Evolutionary conservation across 495 filamentous ascomycete genomes (phyloP), one percentile per base, ranked within the genome.

Genomic region (Daldinia vernicosa): DNA sequence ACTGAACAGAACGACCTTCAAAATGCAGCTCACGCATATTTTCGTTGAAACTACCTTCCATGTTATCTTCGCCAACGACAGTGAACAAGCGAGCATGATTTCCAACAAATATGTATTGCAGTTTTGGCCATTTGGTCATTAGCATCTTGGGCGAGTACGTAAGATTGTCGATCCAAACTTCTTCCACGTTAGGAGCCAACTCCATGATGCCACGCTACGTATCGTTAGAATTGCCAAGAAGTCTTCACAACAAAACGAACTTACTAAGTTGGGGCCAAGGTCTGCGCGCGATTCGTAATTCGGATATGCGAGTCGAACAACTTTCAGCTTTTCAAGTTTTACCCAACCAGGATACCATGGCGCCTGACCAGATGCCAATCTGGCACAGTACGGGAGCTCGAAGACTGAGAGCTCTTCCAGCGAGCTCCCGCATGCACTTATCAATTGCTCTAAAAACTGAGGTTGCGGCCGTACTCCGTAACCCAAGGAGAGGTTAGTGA

Each of bases 391-490:
- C 40, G 56, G 69, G 14, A 75, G 35, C 3, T 68, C 60, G 24
- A 72, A 63, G 14, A 75, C 26, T 0, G 72, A 72, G 6, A 77
- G 60, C 40, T 77, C 75, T 39, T 69, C 55, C 7, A 77, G 64
- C 0, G 75, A 66, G 1, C 32, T 40, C 1, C 51, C 51, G 9
- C 60, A 77, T 14, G 69, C 51, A 1, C 17, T 12, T n/a, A 73
- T n/a, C 45, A 77, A 26, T 17, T 63, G 53, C 6, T 33, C 32
- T 6, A 73, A 52, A 57, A 70, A 40, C 4, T 22, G 9, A 7
- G 17, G 6, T 11, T 19, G 3, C 4, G 53, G 32, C 4, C 22
- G 37, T 26, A 65, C 15, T 12, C 63, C 54, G 15, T 47, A 45
- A n/a, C 69, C 72, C 15, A 75, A 28, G 19, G 30, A 66, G 6